A percentile compares a stretch with the other conserved stretches of the same genome.
phyloP scores from a whole-genome alignment of 2,329 filamentous ascomycete species.

The Fusarium pilosicola region DNA sequence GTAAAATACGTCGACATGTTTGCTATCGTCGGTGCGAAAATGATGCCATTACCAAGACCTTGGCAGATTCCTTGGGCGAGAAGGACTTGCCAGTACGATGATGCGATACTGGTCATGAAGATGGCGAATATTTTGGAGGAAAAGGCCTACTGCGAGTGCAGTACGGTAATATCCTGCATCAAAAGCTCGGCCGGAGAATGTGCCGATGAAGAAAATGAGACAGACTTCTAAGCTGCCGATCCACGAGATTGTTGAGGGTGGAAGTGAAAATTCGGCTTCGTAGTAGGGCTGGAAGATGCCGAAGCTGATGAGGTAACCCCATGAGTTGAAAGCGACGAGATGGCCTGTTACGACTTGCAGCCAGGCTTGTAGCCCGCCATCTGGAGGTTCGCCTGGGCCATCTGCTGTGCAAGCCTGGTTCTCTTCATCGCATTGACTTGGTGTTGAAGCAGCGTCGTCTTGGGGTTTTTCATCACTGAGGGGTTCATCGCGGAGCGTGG shows the following conservation, averaged over 20 bases:
- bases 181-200: conserved; percentile 54
- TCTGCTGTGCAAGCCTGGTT: not conserved
- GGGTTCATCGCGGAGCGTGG: conserved; percentile 3
- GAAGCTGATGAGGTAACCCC: conserved; percentile 54
- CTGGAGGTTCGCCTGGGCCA: conserved; percentile 42
- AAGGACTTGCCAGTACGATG: conserved; percentile 59
- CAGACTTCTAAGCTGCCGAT: conserved; percentile 60
- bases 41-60: conserved; percentile 64
- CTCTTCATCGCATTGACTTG: not conserved
- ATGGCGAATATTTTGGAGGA: conserved; percentile 58
- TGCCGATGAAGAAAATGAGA: conserved; percentile 53
- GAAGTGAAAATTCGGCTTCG: conserved; percentile 43
- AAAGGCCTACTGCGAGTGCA: conserved; percentile 48
- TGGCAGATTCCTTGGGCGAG: conserved; percentile 66
- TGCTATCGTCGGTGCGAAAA: conserved; percentile 65
- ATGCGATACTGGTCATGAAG: conserved; percentile 57
- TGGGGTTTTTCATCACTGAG: conserved; percentile 11
- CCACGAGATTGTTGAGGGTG: conserved; percentile 57
- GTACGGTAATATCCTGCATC: conserved; percentile 55
- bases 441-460: conserved; percentile 19
- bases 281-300: conserved; percentile 55
- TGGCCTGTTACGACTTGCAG: conserved; percentile 52
- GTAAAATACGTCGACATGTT: conserved; percentile 70
- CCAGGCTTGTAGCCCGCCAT: conserved; percentile 52
- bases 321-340: conserved; percentile 52